A percentile compares a stretch with the other conserved stretches of the same genome.
These are phyloP conservation scores for Calonectria honghensis DNA, from an alignment of 2,329 filamentous ascomycete genomes.

Conservation along the genomic window DNA sequence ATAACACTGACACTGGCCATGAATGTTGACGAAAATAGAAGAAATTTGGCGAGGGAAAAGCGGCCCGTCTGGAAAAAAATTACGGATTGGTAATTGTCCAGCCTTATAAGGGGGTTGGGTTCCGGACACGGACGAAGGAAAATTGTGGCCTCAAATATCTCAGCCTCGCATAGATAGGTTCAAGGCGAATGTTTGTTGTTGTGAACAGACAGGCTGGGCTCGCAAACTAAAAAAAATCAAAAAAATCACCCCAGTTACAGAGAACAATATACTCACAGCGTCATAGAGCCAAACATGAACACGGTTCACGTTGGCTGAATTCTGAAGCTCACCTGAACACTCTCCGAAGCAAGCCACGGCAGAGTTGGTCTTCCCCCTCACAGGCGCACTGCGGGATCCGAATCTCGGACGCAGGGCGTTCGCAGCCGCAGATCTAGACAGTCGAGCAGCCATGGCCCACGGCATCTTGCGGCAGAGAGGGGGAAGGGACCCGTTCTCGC, in stretches of 20 bases:
- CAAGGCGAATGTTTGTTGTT: neutral
- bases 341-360: neutral
- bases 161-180: conserved; percentile 9
- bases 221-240: neutral
- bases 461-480: conserved; percentile 17
- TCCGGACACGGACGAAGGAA: conserved; percentile 1
- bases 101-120: too few species aligned
- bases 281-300: neutral
- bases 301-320: neutral
- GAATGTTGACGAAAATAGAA: neutral
- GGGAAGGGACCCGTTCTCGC: neutral
- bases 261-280: neutral
- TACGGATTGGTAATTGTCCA: neutral
- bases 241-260: neutral
- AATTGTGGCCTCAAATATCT: neutral
- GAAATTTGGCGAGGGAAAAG: neutral
- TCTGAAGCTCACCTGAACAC: neutral
- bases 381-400: conserved; percentile 11
- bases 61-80: neutral
- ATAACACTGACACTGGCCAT: neutral
- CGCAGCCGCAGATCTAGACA: conserved; percentile 12
- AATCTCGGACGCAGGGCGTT: conserved; percentile 28
- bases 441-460: conserved; percentile 5
- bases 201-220: neutral
- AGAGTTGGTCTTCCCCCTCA: conserved; percentile 2